These are phyloP conservation scores for Pestalotiopsis sp. DNA, from an alignment of 2,329 filamentous ascomycete genomes.

Conservation along the genomic window DNA sequence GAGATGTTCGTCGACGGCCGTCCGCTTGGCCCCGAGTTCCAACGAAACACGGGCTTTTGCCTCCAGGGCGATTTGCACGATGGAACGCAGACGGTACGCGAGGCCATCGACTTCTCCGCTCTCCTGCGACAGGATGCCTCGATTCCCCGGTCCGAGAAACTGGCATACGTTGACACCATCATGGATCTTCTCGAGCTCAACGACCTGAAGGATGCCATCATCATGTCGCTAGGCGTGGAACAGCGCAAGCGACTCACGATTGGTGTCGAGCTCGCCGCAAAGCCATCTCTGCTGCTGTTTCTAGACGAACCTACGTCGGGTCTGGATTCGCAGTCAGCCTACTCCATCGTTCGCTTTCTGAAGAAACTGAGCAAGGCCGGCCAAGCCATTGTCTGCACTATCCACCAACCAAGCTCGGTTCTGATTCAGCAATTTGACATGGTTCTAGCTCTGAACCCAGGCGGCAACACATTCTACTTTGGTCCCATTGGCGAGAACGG, in stretches of 20 bases:
- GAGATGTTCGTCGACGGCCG: constrained; percentile 78
- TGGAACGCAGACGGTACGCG: constrained; percentile 66
- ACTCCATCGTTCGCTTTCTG: constrained; percentile 64
- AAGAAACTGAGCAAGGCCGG: constrained; percentile 63
- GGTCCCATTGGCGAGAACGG: constrained; percentile 56
- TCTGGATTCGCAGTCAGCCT: constrained; percentile 60
- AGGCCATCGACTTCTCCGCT: constrained; percentile 68
- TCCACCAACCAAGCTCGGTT: constrained; percentile 59
- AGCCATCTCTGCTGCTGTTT: constrained; percentile 64
- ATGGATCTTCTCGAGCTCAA: constrained; percentile 71
- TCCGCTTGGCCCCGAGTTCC: constrained; percentile 73
- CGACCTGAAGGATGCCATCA: constrained; percentile 65
- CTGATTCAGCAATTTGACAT: constrained; percentile 62
- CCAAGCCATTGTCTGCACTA: constrained; percentile 70
- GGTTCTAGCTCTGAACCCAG: constrained; percentile 54
- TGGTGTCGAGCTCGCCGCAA: constrained; percentile 57
- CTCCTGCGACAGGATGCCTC: constrained; percentile 64
- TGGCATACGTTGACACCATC: constrained; percentile 69
- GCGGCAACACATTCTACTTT: constrained; percentile 57
- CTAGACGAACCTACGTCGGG: constrained; percentile 65
- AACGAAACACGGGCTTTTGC: constrained; percentile 74
- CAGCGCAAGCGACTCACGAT: constrained; percentile 61
- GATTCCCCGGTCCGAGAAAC: constrained; percentile 62
- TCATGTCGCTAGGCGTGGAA: constrained; percentile 63
- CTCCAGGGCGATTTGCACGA: constrained; percentile 72